A percentile compares a stretch with the other conserved stretches of the same genome.
These are phyloP conservation scores for Eruca vesicaria DNA, from an alignment of 441 rosid genomes.

Conservation along the genomic window DNA sequence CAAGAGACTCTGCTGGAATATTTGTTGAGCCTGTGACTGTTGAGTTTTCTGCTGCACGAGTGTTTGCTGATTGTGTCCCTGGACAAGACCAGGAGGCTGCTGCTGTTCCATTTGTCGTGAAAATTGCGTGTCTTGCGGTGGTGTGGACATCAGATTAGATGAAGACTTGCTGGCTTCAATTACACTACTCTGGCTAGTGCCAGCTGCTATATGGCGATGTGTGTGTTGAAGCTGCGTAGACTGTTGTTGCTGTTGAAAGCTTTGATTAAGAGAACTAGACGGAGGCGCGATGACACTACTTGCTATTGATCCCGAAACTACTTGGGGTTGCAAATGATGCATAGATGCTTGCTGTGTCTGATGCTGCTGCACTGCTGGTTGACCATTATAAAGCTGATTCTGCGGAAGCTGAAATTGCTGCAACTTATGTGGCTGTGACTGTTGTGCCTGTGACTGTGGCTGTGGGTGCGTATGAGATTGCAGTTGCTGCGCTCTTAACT, in stretches of 20 bases:
- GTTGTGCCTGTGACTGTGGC: constrained; percentile 36
- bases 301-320: constrained; percentile 29
- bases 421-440: constrained; percentile 36
- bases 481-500: constrained; percentile 35
- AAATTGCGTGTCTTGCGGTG: constrained; percentile 70
- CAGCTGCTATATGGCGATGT: constrained; percentile 40
- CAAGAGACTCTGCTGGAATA: constrained; percentile 58
- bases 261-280: constrained; percentile 33
- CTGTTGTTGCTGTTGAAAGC: constrained; percentile 41
- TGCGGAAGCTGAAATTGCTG: constrained; percentile 40
- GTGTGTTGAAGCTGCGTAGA: constrained; percentile 44
- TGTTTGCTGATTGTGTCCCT: constrained; percentile 69
- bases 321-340: constrained; percentile 46
- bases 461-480: constrained; percentile 40
- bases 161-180: constrained; percentile 42
- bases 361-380: constrained; percentile 25
- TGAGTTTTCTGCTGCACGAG: constrained; percentile 64
- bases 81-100: constrained; percentile 45
- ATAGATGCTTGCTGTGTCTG: constrained; percentile 26
- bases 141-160: constrained; percentile 53
- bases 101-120: constrained; percentile 72
- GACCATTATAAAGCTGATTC: constrained; percentile 35
- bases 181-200: constrained; percentile 47
- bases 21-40: constrained; percentile 55
- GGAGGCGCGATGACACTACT: constrained; percentile 24